Conservation (phyloP, 2,329 filamentous ascomycete genomes). For the Trichoderma sp. region DNA sequence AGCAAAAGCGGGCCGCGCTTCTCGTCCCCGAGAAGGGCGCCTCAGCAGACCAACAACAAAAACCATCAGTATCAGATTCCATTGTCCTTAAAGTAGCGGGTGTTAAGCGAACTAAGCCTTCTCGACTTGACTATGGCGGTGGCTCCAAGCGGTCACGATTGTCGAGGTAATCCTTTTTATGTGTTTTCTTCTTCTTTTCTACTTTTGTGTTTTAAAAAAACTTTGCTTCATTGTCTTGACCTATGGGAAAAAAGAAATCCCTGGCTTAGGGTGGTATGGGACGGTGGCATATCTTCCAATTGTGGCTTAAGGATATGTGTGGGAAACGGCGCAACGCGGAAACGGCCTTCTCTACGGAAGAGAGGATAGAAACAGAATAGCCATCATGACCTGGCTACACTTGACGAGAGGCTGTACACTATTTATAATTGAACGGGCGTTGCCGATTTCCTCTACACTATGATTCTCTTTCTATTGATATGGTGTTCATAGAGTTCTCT, state of each 20-base stretch:
- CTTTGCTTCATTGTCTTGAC: background rate
- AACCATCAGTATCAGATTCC: slow-evolving; percentile 29
- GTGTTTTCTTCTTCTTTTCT: slow-evolving; percentile 8
- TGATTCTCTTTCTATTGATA: background rate
- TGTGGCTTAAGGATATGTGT: slow-evolving; percentile 6
- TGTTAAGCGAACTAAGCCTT: slow-evolving; percentile 6
- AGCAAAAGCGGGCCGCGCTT: slow-evolving; percentile 29
- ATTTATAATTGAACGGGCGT: slow-evolving; percentile 19
- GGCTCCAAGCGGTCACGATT: slow-evolving; percentile 29
- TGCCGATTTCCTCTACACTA: slow-evolving; percentile 1
- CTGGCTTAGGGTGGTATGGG: background rate
- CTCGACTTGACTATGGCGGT: slow-evolving; percentile 24
- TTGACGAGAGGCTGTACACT: slow-evolving; percentile 17
- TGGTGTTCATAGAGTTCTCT: background rate
- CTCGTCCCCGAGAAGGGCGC: slow-evolving; percentile 33
- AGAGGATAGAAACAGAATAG: background rate
- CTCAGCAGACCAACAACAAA: slow-evolving; percentile 27
- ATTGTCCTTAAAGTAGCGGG: slow-evolving; percentile 32
- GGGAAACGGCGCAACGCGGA: slow-evolving; percentile 24
- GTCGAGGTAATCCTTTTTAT: slow-evolving; percentile 28
- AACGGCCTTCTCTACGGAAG: slow-evolving; percentile 4
- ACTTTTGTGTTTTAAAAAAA: background rate
- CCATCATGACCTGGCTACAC: slow-evolving; percentile 1
- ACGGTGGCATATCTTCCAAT: slow-evolving; percentile 15
- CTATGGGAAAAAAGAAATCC: background rate